A percentile compares a stretch with the other conserved stretches of the same genome.
Evolutionary conservation across 2,329 filamentous ascomycete genomes (phyloP).

Genomic region (Xylariaceae sp.): DNA sequence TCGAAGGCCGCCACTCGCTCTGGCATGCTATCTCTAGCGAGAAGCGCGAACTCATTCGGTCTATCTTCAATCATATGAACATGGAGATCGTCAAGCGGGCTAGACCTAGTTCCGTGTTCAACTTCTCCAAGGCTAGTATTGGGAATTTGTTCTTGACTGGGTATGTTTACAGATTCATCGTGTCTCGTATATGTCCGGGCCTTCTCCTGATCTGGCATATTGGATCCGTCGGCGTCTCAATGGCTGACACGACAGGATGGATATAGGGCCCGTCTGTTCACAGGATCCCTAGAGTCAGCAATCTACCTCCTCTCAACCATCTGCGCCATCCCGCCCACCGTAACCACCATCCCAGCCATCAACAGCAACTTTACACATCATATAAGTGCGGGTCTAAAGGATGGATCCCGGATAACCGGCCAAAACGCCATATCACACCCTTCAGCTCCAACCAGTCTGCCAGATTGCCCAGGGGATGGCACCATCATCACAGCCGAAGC

Average conservation of each 20-base stretch:
- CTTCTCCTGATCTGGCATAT: too few relatives aligned
- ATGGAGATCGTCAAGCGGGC: conserved; percentile 73
- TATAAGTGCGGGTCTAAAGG: conserved; percentile 74
- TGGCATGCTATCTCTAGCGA: conserved; percentile 67
- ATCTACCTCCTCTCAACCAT: conserved; percentile 87
- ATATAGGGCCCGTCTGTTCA: conserved; percentile 68
- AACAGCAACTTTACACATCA: conserved; percentile 95
- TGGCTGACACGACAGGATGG: neutral
- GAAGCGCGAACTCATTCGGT: conserved; percentile 71
- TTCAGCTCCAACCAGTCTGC: conserved; percentile 54
- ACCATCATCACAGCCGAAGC: conserved; percentile 13
- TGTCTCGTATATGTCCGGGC: neutral
- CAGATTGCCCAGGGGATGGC: conserved; percentile 24
- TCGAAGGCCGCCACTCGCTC: conserved; percentile 72
- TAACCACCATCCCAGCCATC: conserved; percentile 80
- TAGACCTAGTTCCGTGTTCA: conserved; percentile 66
- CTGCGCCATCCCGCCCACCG: conserved; percentile 70
- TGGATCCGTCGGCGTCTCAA: neutral
- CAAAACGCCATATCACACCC: conserved; percentile 93
- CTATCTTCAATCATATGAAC: conserved; percentile 70
- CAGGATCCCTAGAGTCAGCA: conserved; percentile 84
- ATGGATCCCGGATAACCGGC: conserved; percentile 75
- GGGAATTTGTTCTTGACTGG: conserved; percentile 79
- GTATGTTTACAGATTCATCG: conserved; percentile 22
- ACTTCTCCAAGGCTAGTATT: conserved; percentile 69